A percentile compares a stretch with the other conserved stretches of the same genome.
These are phyloP conservation scores for Nannochloropsis salina DNA, from an alignment of 108 stramenopile species.

Conservation along the genomic window DNA sequence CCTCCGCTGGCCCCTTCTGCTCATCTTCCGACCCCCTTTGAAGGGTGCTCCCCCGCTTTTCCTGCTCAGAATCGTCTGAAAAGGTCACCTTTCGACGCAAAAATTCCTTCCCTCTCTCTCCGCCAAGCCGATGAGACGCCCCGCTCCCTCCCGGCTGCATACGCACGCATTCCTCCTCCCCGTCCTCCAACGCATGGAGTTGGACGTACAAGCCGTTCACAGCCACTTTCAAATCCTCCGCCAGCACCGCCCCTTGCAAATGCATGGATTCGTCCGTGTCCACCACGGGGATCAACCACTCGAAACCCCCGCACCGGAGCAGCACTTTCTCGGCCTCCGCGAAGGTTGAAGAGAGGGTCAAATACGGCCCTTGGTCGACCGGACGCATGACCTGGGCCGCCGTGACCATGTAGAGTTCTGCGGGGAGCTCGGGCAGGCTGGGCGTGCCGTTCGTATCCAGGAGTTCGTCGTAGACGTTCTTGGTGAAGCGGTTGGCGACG, in stretches of 20 bases:
- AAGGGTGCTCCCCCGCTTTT: background rate
- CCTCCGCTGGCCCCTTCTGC: background rate
- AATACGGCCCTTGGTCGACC: background rate
- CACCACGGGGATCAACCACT: background rate
- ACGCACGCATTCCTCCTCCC: background rate
- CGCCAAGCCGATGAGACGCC: background rate
- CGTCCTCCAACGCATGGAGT: background rate
- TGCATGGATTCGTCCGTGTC: background rate
- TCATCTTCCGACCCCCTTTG: background rate
- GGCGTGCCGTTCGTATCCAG: constrained; percentile 48
- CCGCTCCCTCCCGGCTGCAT: background rate
- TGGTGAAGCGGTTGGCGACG: constrained; percentile 50
- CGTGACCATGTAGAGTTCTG: constrained; percentile 23
- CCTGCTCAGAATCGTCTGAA: background rate
- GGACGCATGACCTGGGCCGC: constrained; percentile 27
- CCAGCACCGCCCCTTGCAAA: constrained; percentile 17
- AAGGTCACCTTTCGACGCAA: background rate
- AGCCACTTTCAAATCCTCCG: constrained; percentile 6
- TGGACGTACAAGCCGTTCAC: background rate
- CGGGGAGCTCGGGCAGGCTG: constrained; percentile 31
- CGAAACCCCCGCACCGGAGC: background rate
- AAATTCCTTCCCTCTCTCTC: background rate
- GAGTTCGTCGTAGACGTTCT: constrained; percentile 50
- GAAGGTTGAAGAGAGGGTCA: background rate
- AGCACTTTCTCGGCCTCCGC: background rate